Evolutionary conservation across 2,329 filamentous ascomycete species (phyloP).

Genomic region (Verticillium nubilum): DNA sequence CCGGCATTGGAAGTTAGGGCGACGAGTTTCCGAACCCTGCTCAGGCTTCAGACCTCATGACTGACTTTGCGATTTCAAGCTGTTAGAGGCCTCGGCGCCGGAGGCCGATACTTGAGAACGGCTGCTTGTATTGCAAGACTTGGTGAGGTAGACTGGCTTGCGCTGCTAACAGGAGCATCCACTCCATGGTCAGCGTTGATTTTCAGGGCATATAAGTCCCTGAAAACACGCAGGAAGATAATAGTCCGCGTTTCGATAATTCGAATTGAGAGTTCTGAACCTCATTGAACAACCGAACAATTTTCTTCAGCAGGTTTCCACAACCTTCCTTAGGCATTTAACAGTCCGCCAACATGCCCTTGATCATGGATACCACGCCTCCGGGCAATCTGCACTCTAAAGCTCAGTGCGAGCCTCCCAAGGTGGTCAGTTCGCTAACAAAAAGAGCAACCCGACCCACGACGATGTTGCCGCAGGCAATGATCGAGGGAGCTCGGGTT

Average conservation of each 20-base stretch:
- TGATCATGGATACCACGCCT: neutral
- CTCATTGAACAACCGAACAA: too few species aligned
- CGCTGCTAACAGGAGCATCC: too few species aligned
- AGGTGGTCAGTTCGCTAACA: constrained; percentile 22
- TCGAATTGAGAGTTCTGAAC: too few species aligned
- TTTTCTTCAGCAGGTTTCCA: too few species aligned
- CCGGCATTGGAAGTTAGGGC: neutral
- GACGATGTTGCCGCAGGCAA: constrained; percentile 17
- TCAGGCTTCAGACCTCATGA: neutral
- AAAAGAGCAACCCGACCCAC: constrained; percentile 20
- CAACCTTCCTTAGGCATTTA: neutral
- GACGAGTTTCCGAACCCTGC: neutral
- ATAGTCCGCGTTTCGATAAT: too few species aligned
- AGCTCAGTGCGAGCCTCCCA: constrained; percentile 5
- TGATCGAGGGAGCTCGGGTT: constrained; percentile 18
- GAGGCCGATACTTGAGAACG: neutral
- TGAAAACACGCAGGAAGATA: neutral
- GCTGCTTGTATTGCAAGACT: neutral
- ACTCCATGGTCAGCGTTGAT: too few species aligned
- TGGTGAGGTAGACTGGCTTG: neutral
- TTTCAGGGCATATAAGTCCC: neutral
- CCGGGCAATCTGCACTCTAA: neutral
- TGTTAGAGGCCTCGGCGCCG: neutral
- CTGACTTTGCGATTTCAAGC: neutral
- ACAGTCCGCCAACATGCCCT: neutral